A percentile compares a stretch with the other conserved stretches of the same genome.
Evolutionary conservation across 768 basidiomycete genomes (phyloP).

Genomic region (Suillus hirtellus): DNA sequence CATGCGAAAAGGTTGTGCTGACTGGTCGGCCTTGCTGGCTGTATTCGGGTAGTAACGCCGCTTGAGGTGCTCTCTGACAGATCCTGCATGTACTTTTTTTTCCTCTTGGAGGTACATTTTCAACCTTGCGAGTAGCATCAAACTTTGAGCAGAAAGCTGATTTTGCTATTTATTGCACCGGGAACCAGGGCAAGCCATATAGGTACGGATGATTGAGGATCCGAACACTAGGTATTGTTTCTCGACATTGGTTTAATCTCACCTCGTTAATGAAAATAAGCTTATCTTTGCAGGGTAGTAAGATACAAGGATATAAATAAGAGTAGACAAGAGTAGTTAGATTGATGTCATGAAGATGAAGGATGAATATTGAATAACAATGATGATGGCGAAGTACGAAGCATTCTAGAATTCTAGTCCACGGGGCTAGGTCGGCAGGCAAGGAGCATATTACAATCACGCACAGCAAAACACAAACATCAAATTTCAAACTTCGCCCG

Average conservation of each 20-base stretch:
- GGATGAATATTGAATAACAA: neutral
- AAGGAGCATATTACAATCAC: neutral
- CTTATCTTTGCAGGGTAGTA: no score
- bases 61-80: conserved; percentile 13
- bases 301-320: neutral
- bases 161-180: no score
- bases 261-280: no score
- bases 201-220: no score
- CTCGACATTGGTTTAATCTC: no score
- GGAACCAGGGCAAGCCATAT: no score
- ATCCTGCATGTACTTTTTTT: neutral
- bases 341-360: neutral
- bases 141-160: no score
- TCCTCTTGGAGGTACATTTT: no score
- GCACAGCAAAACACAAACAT: neutral
- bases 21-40: neutral
- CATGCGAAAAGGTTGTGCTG: no score
- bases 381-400: neutral
- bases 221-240: no score
- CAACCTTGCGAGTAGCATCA: no score
- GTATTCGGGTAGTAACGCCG: conserved; percentile 1
- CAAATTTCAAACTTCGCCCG: neutral
- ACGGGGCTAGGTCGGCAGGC: no score
- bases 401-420: neutral
- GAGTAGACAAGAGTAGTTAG: neutral